A percentile compares a stretch with the other conserved stretches of the same genome.
Evolutionary conservation across 1,284 basidiomycete species (phyloP).

Genomic region (Fistulina hepatica): DNA sequence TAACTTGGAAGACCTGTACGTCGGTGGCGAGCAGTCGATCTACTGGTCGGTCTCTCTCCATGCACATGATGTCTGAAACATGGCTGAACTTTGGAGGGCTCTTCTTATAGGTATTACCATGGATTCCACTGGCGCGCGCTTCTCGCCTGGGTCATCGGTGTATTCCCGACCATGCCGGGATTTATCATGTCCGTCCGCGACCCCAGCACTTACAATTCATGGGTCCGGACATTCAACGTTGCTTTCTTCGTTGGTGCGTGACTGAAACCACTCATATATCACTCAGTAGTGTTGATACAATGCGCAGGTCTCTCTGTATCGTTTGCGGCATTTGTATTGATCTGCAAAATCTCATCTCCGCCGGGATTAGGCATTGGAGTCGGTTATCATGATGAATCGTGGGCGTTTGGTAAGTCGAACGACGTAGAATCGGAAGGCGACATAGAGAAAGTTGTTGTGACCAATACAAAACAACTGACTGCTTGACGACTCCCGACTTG

Average conservation of each 20-base stretch:
- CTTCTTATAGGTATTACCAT: slow-evolving; percentile 14
- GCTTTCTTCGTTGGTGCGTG: slow-evolving; percentile 15
- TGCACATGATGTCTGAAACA: not conserved
- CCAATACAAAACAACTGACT: slow-evolving; percentile 2
- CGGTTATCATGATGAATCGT: slow-evolving; percentile 10
- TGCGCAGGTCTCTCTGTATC: slow-evolving; percentile 11
- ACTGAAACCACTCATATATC: not conserved
- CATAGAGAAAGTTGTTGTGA: slow-evolving; percentile 3
- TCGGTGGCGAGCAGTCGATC: slow-evolving; percentile 11
- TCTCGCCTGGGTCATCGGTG: slow-evolving; percentile 14
- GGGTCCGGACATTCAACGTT: slow-evolving; percentile 16
- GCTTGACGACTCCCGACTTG: slow-evolving; percentile 4
- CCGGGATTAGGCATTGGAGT: slow-evolving; percentile 13
- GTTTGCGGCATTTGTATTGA: slow-evolving; percentile 11
- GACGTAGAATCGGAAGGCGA: slow-evolving; percentile 4
- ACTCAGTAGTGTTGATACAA: too few species aligned
- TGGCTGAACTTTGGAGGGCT: not conserved
- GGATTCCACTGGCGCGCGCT: slow-evolving; percentile 16
- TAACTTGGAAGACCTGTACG: slow-evolving; percentile 13
- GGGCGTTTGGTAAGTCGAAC: slow-evolving; percentile 4
- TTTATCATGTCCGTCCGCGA: slow-evolving; percentile 13
- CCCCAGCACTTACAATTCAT: slow-evolving; percentile 10
- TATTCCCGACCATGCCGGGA: slow-evolving; percentile 16
- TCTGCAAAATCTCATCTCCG: slow-evolving; percentile 14
- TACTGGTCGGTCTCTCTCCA: slow-evolving; percentile 11